These are phyloP conservation scores for Rhytidhysteron rufulum DNA, from an alignment of 2,329 filamentous ascomycete species.

Conservation along the genomic window DNA sequence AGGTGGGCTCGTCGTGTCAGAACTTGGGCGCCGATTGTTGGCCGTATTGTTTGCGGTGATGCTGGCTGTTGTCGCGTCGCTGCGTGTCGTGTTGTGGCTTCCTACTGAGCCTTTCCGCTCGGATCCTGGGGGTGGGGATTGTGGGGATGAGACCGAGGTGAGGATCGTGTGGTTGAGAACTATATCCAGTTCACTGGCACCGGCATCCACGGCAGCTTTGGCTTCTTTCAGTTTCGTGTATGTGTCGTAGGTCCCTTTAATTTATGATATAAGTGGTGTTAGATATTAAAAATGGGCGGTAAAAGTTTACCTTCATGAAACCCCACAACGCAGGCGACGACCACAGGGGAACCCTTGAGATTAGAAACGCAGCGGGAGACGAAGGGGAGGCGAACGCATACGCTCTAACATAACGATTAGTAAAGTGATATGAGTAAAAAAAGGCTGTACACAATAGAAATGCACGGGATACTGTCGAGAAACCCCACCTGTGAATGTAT, in stretches of 20 bases:
- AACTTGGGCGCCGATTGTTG: slow-evolving; percentile 15
- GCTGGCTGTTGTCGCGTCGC: slow-evolving; percentile 26
- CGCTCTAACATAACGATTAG: too few relatives aligned
- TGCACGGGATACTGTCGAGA: too few relatives aligned
- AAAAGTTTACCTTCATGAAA: slow-evolving; percentile 63
- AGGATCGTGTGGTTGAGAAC: slow-evolving; percentile 55
- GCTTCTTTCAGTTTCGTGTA: slow-evolving; percentile 51
- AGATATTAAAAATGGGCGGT: too few relatives aligned
- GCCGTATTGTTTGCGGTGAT: slow-evolving; percentile 31
- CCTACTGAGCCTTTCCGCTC: neutral
- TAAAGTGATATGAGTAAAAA: too few relatives aligned
- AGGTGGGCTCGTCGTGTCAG: slow-evolving; percentile 5
- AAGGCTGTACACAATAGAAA: too few relatives aligned
- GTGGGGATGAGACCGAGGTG: slow-evolving; percentile 20
- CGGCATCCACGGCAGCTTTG: slow-evolving; percentile 44
- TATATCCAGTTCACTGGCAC: slow-evolving; percentile 56
- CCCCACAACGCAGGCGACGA: slow-evolving; percentile 56
- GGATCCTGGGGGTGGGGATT: slow-evolving; percentile 10
- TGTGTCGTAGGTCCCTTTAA: slow-evolving; percentile 50
- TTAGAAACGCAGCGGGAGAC: slow-evolving; percentile 49
- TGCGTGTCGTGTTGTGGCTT: neutral
- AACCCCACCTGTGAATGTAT: too few relatives aligned
- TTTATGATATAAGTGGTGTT: too few relatives aligned
- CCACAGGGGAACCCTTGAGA: slow-evolving; percentile 46
- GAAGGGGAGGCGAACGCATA: slow-evolving; percentile 54